A percentile compares a stretch with the other conserved stretches of the same genome.
These are phyloP conservation scores for Darksidea phi DNA, from an alignment of 495 filamentous ascomycete genomes.

Conservation along the genomic window DNA sequence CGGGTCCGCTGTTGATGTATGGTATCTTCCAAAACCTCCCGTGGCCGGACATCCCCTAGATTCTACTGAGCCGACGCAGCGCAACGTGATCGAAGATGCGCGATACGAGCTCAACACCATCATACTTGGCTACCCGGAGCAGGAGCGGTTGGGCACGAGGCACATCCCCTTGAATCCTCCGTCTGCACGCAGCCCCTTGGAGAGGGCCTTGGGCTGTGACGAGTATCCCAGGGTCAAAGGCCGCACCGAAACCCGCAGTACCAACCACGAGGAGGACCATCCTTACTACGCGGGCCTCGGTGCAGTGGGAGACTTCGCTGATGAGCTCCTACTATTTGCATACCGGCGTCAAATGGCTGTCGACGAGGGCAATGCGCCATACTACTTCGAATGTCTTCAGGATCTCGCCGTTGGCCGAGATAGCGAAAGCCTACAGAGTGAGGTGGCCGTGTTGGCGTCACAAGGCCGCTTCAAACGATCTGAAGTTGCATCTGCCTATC, in stretches of 20 bases:
- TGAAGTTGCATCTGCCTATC: constrained; percentile 52
- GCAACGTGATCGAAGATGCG: constrained; percentile 57
- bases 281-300: constrained; percentile 52
- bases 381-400: constrained; percentile 53
- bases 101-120: constrained; percentile 47
- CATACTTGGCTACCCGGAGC: constrained; percentile 26
- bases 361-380: constrained; percentile 44
- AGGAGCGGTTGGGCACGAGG: constrained; percentile 47
- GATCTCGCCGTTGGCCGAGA: constrained; percentile 44
- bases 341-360: constrained; percentile 45
- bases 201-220: constrained; percentile 49
- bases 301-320: constrained; percentile 50
- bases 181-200: constrained; percentile 45
- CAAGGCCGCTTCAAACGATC: constrained; percentile 44
- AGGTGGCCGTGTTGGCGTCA: constrained; percentile 46
- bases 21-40: constrained; percentile 49
- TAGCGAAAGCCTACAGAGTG: constrained; percentile 46
- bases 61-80: constrained; percentile 42
- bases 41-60: constrained; percentile 46
- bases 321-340: constrained; percentile 53
- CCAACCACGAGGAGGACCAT: constrained; percentile 32
- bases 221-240: constrained; percentile 47
- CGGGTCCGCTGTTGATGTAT: constrained; percentile 15
- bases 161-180: constrained; percentile 40
- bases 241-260: constrained; percentile 3